phyloP scores from a whole-genome alignment of 179 eudicot species.

The Amaranthus tricolor region DNA sequence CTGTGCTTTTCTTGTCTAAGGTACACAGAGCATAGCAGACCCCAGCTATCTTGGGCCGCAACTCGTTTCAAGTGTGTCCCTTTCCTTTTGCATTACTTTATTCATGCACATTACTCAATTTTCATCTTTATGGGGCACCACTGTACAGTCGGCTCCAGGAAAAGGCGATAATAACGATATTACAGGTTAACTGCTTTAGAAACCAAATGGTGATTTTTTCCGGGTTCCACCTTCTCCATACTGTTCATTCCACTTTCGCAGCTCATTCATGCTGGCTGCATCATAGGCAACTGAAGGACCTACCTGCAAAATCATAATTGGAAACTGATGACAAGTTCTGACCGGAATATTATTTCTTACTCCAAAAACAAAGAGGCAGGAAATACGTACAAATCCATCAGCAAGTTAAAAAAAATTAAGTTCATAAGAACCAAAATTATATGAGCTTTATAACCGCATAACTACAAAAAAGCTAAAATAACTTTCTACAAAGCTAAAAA shows the following conservation, averaged over 20 bases:
- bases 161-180: background rate
- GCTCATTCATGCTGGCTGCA: conserved; percentile 95
- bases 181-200: conserved; percentile 22
- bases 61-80: background rate
- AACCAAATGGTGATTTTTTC: conserved; percentile 85
- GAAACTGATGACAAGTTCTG: background rate
- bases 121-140: background rate
- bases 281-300: conserved; percentile 94
- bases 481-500: background rate
- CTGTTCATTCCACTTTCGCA: conserved; percentile 96
- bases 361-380: background rate
- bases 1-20: background rate
- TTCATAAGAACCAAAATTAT: background rate
- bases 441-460: background rate
- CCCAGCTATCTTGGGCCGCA: background rate
- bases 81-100: background rate
- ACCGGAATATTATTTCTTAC: too few species aligned
- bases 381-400: background rate
- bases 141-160: background rate
- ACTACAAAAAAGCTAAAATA: background rate
- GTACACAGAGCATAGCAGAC: background rate
- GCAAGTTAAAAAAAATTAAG: background rate
- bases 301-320: conserved; percentile 46
- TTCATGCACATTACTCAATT: background rate
- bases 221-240: conserved; percentile 99